Evolutionary conservation across 1,284 basidiomycete genomes (phyloP).

Genomic region (Cryptococcus neoformans): DNA sequence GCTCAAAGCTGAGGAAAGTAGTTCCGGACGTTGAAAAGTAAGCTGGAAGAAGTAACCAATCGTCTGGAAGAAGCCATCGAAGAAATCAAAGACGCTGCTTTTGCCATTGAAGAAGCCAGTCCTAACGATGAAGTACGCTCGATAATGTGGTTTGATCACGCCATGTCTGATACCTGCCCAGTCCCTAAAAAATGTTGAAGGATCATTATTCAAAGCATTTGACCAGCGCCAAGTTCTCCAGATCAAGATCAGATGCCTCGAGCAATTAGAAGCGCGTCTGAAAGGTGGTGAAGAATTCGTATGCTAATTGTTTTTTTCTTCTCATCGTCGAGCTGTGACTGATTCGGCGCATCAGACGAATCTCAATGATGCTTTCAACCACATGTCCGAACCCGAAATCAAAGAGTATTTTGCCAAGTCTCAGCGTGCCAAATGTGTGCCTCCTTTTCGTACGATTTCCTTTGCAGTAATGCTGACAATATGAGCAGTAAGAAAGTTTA

Average conservation of each 20-base stretch:
- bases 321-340: slow-evolving; percentile 21
- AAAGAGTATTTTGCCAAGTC: slow-evolving; percentile 27
- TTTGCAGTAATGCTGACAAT: neutral
- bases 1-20: slow-evolving; percentile 1
- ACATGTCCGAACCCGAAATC: slow-evolving; percentile 5
- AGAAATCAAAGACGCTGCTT: slow-evolving; percentile 19
- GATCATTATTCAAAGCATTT: slow-evolving; percentile 9
- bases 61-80: slow-evolving; percentile 21
- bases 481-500: slow-evolving; percentile 51
- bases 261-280: slow-evolving; percentile 58
- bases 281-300: slow-evolving; percentile 53
- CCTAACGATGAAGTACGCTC: slow-evolving; percentile 24
- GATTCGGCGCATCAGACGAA: slow-evolving; percentile 8
- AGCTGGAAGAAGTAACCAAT: slow-evolving; percentile 12
- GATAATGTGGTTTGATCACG: neutral
- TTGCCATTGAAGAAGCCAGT: slow-evolving; percentile 23
- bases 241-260: slow-evolving; percentile 51
- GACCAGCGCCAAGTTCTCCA: slow-evolving; percentile 17
- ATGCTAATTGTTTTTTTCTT: slow-evolving; percentile 54
- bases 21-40: slow-evolving; percentile 8
- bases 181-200: slow-evolving; percentile 20
- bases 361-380: slow-evolving; percentile 15
- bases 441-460: neutral
- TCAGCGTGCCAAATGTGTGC: slow-evolving; percentile 22
- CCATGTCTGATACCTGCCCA: slow-evolving; percentile 3